phyloP scores from a whole-genome alignment of 441 rosid species.

The Populus hybrid region DNA sequence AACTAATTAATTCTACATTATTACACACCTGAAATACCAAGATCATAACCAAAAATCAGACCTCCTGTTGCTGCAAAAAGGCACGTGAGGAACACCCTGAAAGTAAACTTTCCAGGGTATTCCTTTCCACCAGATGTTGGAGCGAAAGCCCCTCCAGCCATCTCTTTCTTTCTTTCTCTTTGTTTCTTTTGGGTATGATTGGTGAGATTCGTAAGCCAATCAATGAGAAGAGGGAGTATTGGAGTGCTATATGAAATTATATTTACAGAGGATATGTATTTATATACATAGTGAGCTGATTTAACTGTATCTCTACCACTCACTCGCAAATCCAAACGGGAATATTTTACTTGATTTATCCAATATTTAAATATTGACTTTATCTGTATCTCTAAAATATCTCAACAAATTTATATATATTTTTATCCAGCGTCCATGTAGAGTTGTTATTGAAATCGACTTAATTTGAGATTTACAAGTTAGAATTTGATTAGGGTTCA shows the following conservation, averaged over 20 bases:
- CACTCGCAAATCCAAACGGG: neutral
- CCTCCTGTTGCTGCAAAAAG: slow-evolving; percentile 38
- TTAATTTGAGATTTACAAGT: no score
- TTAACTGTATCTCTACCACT: neutral
- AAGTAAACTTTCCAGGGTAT: slow-evolving; percentile 36
- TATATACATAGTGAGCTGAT: neutral
- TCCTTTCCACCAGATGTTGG: slow-evolving; percentile 13
- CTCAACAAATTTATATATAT: no score
- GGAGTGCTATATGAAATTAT: neutral
- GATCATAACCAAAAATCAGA: slow-evolving; percentile 39
- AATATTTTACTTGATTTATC: neutral
- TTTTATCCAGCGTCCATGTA: neutral
- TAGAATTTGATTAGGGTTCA: no score
- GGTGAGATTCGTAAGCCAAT: neutral
- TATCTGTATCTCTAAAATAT: neutral
- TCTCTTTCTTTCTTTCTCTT: neutral
- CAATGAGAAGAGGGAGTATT: neutral
- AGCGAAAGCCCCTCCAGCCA: slow-evolving; percentile 33
- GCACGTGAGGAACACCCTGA: slow-evolving; percentile 29
- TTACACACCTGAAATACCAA: slow-evolving; percentile 38
- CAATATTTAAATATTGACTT: neutral
- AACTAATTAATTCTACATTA: neutral
- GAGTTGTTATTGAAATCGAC: neutral
- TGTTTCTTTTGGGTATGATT: neutral
- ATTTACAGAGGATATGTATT: neutral